phyloP scores from a whole-genome alignment of 331 rosid species.

The Quercus tomentella region DNA sequence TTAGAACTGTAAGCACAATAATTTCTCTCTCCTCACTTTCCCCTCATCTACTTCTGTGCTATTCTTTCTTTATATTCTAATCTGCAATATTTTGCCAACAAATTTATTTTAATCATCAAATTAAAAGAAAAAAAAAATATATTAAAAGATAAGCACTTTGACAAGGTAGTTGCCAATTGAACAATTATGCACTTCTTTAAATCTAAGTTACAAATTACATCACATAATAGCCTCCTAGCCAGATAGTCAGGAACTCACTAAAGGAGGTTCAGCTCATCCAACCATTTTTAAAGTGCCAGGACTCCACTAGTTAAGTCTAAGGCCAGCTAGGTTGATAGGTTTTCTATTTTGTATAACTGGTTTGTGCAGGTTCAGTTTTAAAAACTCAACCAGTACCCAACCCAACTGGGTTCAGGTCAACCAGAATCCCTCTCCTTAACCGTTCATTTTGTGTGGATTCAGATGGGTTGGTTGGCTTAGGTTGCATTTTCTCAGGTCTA shows the following conservation, averaged over 20 bases:
- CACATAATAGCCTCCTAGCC: not conserved
- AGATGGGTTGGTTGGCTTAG: not conserved
- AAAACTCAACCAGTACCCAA: not conserved
- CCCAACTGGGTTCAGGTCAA: not conserved
- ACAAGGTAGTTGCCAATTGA: not conserved
- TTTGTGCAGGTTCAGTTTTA: not conserved
- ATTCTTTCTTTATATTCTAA: not conserved
- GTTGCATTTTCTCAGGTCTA: not conserved
- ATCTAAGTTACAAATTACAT: not conserved
- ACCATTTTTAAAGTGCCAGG: not conserved
- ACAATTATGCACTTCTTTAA: not conserved
- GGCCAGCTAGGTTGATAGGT: not conserved
- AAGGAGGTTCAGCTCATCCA: not conserved
- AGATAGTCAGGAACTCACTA: not conserved
- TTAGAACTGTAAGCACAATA: not conserved
- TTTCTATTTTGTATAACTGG: not conserved
- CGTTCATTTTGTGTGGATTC: not conserved
- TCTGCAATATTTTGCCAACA: not conserved
- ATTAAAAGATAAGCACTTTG: not conserved
- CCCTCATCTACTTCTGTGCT: too few species aligned
- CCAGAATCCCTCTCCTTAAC: not conserved
- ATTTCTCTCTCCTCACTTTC: not conserved
- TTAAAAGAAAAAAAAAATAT: not conserved
- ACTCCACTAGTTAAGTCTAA: not conserved
- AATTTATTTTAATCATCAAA: not conserved